Conservation (phyloP, 2,329 filamentous ascomycete genomes). For the Epicoccum nigrum region DNA sequence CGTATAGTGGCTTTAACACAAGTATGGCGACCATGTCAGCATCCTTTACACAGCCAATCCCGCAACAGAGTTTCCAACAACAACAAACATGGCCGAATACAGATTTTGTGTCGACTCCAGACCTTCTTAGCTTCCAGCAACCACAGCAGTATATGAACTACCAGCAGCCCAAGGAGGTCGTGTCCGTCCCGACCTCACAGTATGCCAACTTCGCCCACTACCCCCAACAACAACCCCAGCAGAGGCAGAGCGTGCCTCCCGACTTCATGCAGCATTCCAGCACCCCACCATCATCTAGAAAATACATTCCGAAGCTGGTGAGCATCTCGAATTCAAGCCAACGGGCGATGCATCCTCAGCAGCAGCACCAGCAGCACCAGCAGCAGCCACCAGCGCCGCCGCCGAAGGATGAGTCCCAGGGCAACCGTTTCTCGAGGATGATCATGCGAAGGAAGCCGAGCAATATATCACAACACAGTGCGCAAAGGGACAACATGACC, state of each 20-base stretch:
- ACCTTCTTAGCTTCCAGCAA: constrained; percentile 43
- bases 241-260: constrained; percentile 44
- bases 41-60: constrained; percentile 42
- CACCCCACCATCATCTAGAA: constrained; percentile 31
- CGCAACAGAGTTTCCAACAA: constrained; percentile 39
- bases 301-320: constrained; percentile 44
- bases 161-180: constrained; percentile 39
- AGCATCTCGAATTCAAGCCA: constrained; percentile 41
- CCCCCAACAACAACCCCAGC: constrained; percentile 18
- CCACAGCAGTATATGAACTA: constrained; percentile 41
- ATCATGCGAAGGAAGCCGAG: constrained; percentile 45
- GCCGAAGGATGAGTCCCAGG: constrained; percentile 43
- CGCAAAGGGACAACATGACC: constrained; percentile 39
- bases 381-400: constrained; percentile 44
- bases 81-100: constrained; percentile 41
- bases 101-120: constrained; percentile 45
- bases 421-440: constrained; percentile 44
- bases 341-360: constrained; percentile 34
- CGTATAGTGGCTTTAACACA: constrained; percentile 37
- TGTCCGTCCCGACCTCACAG: constrained; percentile 42
- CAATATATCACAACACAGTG: constrained; percentile 46
- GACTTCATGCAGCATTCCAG: constrained; percentile 40
- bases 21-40: constrained; percentile 40
- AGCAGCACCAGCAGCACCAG: constrained; percentile 25
- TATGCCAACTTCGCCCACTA: constrained; percentile 44